A percentile compares a stretch with the other conserved stretches of the same genome.
phyloP scores from a whole-genome alignment of 2,329 filamentous ascomycete genomes.

The Ophiognomonia clavigignenti-juglandacearum region DNA sequence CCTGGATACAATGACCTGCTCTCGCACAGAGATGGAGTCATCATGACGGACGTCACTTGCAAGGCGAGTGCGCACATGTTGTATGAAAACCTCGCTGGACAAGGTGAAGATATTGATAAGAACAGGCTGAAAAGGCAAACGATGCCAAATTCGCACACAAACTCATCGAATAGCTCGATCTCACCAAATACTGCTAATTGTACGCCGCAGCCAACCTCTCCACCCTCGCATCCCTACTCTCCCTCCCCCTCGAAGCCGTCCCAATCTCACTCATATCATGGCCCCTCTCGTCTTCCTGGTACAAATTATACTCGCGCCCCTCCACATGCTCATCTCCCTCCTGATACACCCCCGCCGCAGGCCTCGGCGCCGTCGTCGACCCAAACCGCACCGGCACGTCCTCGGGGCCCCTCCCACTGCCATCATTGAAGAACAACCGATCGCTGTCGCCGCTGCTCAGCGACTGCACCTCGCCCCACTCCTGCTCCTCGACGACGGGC shows the following conservation, averaged over 20 bases:
- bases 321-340: slow-evolving; percentile 12
- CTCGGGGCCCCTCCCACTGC: slow-evolving; percentile 9
- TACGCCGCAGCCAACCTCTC: slow-evolving; percentile 11
- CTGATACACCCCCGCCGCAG: slow-evolving; percentile 13
- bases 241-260: slow-evolving; percentile 7
- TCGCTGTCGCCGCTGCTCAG: slow-evolving; percentile 16
- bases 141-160: too few relatives aligned
- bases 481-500: slow-evolving; percentile 11
- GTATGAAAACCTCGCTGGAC: too few relatives aligned
- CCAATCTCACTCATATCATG: slow-evolving; percentile 8
- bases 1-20: too few relatives aligned
- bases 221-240: slow-evolving; percentile 12
- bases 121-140: too few relatives aligned
- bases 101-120: too few relatives aligned
- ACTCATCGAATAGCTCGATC: too few relatives aligned
- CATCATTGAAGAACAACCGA: slow-evolving; percentile 16
- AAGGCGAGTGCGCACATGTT: too few relatives aligned
- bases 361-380: slow-evolving; percentile 15
- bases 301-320: slow-evolving; percentile 9
- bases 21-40: too few relatives aligned
- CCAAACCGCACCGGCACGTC: slow-evolving; percentile 11
- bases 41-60: too few relatives aligned
- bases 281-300: slow-evolving; percentile 4
- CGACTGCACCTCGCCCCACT: slow-evolving; percentile 17
- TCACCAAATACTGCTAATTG: not conserved